These are phyloP conservation scores for Paracamarosporium sp. DNA, from an alignment of 2,329 filamentous ascomycete species.

Conservation along the genomic window DNA sequence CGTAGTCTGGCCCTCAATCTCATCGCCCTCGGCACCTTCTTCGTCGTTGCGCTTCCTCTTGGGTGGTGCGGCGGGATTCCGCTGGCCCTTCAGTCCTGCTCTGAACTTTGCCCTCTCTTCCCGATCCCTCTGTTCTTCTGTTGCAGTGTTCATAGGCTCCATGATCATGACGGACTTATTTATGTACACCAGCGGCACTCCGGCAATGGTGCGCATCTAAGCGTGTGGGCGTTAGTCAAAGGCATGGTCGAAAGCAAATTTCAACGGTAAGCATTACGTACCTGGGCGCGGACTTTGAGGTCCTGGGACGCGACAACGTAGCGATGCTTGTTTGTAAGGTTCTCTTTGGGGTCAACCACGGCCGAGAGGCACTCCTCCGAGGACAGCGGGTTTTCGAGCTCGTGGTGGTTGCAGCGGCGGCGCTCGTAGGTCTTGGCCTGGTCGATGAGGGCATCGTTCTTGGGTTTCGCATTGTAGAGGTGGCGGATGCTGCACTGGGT, in stretches of 20 bases:
- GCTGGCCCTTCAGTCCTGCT: slow-evolving; percentile 65
- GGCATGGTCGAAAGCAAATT: too few relatives aligned
- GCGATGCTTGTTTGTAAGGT: slow-evolving; percentile 75
- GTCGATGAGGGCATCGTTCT: slow-evolving; percentile 68
- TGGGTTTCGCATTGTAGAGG: slow-evolving; percentile 68
- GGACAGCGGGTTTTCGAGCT: slow-evolving; percentile 73
- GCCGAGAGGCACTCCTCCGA: slow-evolving; percentile 73
- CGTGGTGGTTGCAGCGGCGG: slow-evolving; percentile 78
- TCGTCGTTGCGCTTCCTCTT: slow-evolving; percentile 54
- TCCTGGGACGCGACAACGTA: slow-evolving; percentile 82
- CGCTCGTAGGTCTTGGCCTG: slow-evolving; percentile 78
- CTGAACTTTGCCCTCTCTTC: slow-evolving; percentile 80
- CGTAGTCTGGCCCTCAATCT: slow-evolving; percentile 26
- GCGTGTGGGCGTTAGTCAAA: too few relatives aligned
- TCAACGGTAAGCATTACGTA: too few relatives aligned
- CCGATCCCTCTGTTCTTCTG: slow-evolving; percentile 66
- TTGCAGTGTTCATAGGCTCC: slow-evolving; percentile 76
- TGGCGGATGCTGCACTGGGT: slow-evolving; percentile 69
- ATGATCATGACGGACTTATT: slow-evolving; percentile 79
- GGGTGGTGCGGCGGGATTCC: slow-evolving; percentile 31
- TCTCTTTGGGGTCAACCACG: slow-evolving; percentile 80
- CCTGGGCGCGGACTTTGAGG: slow-evolving; percentile 61
- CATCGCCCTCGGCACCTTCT: slow-evolving; percentile 50
- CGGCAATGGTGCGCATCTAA: slow-evolving; percentile 68
- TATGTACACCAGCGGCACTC: slow-evolving; percentile 80